Conservation (phyloP, 2,329 filamentous ascomycete genomes). For the Periconia sp. region DNA sequence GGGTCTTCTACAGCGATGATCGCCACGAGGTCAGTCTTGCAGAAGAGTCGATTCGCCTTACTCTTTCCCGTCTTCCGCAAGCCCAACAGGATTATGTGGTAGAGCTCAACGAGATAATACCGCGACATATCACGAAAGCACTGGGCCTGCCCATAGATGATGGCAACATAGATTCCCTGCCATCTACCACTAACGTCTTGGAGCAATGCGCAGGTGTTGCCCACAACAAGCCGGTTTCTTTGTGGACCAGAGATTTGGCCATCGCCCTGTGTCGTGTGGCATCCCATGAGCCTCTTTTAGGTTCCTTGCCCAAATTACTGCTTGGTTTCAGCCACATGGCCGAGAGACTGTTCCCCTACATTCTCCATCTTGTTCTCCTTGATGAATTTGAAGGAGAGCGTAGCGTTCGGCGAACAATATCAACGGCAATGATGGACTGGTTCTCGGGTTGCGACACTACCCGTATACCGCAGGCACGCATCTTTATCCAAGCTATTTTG, state of each 20-base stretch:
- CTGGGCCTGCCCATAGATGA: constrained; percentile 25
- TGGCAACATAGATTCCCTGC: constrained; percentile 5
- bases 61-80: constrained; percentile 30
- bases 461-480: constrained; percentile 65
- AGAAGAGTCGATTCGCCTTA: constrained; percentile 41
- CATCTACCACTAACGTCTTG: constrained; percentile 12
- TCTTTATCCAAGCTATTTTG: constrained; percentile 76
- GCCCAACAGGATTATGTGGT: constrained; percentile 23
- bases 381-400: constrained; percentile 66
- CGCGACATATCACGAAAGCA: constrained; percentile 30
- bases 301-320: constrained; percentile 68
- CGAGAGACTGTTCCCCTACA: constrained; percentile 74
- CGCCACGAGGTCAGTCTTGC: constrained; percentile 48
- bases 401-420: constrained; percentile 60
- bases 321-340: constrained; percentile 69
- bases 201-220: constrained; percentile 19
- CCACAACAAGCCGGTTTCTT: constrained; percentile 19
- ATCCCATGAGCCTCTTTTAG: constrained; percentile 68
- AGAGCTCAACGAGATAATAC: constrained; percentile 35
- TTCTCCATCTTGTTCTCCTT: constrained; percentile 79
- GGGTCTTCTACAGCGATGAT: constrained; percentile 42
- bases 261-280: constrained; percentile 55
- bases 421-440: constrained; percentile 65
- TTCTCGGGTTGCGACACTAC: constrained; percentile 53
- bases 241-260: constrained; percentile 66